Conservation (phyloP, 805 yeast species). For the Wickerhamiella kazuoi region DNA sequence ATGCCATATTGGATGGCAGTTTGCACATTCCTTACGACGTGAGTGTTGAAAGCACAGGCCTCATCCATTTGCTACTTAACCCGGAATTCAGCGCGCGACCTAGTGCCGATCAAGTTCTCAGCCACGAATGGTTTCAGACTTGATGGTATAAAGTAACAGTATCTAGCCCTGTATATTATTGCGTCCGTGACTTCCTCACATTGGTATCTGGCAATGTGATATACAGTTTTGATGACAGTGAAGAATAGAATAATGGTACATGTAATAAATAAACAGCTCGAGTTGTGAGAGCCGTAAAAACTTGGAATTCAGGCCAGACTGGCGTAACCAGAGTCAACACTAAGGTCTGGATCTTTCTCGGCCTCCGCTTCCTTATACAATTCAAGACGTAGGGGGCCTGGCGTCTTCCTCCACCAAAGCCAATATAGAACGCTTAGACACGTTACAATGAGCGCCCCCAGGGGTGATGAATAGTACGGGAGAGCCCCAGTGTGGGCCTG, state of each 20-base stretch:
- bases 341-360: background rate
- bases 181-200: too few species aligned
- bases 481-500: constrained; percentile 18
- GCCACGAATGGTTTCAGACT: constrained; percentile 29
- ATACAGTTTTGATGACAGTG: background rate
- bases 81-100: constrained; percentile 54
- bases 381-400: constrained; percentile 19
- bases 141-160: too few species aligned
- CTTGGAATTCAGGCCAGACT: too few species aligned
- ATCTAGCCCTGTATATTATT: too few species aligned
- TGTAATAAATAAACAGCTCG: too few species aligned
- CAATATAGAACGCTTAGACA: constrained; percentile 28
- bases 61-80: constrained; percentile 50
- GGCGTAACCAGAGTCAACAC: too few species aligned
- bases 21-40: constrained; percentile 41
- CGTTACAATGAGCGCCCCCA: constrained; percentile 32
- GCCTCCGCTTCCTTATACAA: background rate
- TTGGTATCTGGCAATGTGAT: too few species aligned
- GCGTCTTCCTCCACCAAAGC: constrained; percentile 21
- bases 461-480: constrained; percentile 43
- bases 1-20: constrained; percentile 86
- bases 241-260: too few species aligned
- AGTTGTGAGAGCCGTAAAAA: background rate
- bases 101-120: constrained; percentile 47
- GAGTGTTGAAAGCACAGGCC: constrained; percentile 41